A percentile compares a stretch with the other conserved stretches of the same genome.
Conservation (phyloP, 2,329 filamentous ascomycete genomes). For the Sclerotinia spermophila region DNA sequence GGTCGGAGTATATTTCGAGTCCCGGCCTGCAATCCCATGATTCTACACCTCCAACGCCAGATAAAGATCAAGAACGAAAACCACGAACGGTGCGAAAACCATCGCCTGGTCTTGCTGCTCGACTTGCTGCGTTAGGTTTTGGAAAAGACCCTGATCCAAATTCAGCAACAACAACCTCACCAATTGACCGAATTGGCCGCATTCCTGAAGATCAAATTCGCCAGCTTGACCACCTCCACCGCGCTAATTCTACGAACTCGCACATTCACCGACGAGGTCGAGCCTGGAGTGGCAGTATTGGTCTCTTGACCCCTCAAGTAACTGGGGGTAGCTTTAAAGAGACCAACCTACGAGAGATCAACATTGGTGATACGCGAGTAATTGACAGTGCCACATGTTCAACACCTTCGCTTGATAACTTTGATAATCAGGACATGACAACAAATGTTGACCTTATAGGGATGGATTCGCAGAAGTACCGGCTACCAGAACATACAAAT, state of each 20-base stretch:
- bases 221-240: slow-evolving; percentile 64
- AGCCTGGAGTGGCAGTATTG: slow-evolving; percentile 66
- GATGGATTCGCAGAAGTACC: slow-evolving; percentile 73
- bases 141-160: slow-evolving; percentile 38
- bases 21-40: slow-evolving; percentile 17
- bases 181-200: slow-evolving; percentile 56
- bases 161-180: slow-evolving; percentile 22
- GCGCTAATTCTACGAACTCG: slow-evolving; percentile 48
- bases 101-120: slow-evolving; percentile 61
- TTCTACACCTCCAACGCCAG: slow-evolving; percentile 22
- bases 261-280: slow-evolving; percentile 63
- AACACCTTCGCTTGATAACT: slow-evolving; percentile 29
- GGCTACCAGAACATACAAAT: slow-evolving; percentile 66
- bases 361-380: slow-evolving; percentile 27
- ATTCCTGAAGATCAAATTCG: slow-evolving; percentile 68
- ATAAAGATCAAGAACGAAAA: slow-evolving; percentile 27
- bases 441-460: slow-evolving; percentile 45
- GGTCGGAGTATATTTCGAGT: slow-evolving; percentile 19
- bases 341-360: slow-evolving; percentile 27
- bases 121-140: slow-evolving; percentile 62
- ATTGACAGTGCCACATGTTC: slow-evolving; percentile 31
- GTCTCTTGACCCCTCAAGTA: slow-evolving; percentile 33
- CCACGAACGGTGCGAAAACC: slow-evolving; percentile 48
- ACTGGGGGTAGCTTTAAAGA: slow-evolving; percentile 29
- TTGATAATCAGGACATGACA: slow-evolving; percentile 31